These are phyloP conservation scores for Coccomyxa sp. DNA, from an alignment of 139 green algal genomes.

Conservation along the genomic window DNA sequence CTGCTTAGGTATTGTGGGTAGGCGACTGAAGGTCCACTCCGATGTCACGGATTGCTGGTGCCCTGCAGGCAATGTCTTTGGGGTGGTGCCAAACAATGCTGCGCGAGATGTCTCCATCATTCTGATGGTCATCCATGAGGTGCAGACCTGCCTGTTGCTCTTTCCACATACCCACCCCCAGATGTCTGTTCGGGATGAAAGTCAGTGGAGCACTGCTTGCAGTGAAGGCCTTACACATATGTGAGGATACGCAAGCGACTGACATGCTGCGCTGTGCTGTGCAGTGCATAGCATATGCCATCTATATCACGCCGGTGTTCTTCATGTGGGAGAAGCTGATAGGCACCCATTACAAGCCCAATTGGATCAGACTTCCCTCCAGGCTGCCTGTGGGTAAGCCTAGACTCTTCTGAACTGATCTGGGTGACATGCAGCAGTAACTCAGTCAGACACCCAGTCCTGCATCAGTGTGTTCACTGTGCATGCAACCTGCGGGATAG, in stretches of 20 bases:
- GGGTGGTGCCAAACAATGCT: conserved; percentile 11
- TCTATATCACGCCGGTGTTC: conserved; percentile 19
- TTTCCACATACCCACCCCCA: background rate
- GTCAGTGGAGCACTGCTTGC: too few relatives aligned
- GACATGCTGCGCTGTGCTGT: too few relatives aligned
- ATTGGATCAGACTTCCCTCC: conserved; percentile 13
- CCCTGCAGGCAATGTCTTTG: conserved; percentile 20
- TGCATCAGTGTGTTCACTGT: too few relatives aligned
- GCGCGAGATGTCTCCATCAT: conserved; percentile 16
- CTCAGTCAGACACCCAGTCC: too few relatives aligned
- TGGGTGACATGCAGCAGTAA: too few relatives aligned
- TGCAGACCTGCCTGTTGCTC: background rate
- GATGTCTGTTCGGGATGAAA: too few relatives aligned
- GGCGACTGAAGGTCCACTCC: too few relatives aligned
- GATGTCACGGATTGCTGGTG: too few relatives aligned
- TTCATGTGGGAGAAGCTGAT: conserved; percentile 26
- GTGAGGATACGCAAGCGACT: too few relatives aligned
- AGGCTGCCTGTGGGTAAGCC: conserved; percentile 7
- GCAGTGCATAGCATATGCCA: conserved; percentile 18
- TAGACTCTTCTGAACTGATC: background rate
- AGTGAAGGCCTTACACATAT: too few relatives aligned
- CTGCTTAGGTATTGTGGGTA: too few relatives aligned
- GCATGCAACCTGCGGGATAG: too few relatives aligned
- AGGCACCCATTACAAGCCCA: conserved; percentile 4
- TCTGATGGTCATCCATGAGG: conserved; percentile 5